Evolutionary conservation across 495 filamentous ascomycete genomes (phyloP), one percentile per base, ranked within the genome.

Genomic region (Clavariopsis aquatica): DNA sequence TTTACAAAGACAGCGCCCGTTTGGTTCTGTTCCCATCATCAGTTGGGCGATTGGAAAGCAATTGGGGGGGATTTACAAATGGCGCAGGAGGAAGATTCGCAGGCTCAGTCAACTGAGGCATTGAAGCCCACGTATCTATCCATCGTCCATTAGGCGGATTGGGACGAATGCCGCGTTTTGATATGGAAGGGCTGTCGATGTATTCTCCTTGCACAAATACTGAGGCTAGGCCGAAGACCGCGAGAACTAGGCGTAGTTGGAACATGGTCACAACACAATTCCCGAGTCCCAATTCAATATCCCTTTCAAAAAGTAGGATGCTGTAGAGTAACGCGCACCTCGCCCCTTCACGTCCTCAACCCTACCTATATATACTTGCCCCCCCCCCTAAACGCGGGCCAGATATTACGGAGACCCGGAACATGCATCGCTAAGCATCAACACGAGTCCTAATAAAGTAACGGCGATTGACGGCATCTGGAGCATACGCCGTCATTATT

Each of bases 31-130:
- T 62, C 78, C 71, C 6, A 34, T 7, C 69, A 49, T 47, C 36
- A 49, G 23, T 17, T 31, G 27, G 15, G 22, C 8, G 45, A 17
- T 4, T 15, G 47, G 27, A 17, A 43, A 12, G 6, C 10, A n/a
- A 3, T 36, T 38, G 34, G 22, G 22, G 27, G 22, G 58, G 58
- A 68, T 82, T 34, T 78, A 87, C 85, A 69, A 83, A 89, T 34
- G 84, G 84, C 1, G 78, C 66, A 0, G 82, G 81, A 12, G 85
- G 86, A 53, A 89, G 78, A 68, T 88, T 88, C 57, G 72, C 78
- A 27, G 78, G 79, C 65, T 90, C 86, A 5, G 84, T 83, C 17
- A 86, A 71, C 73, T 89, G 85, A 2, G 86, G 85, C 85, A 88
- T 89, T 8, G 84, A 77, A 0, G 83, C 81, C 86, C 86, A 89